A percentile compares a stretch with the other conserved stretches of the same genome.
Conservation (phyloP, 768 basidiomycete species). For the Amanita brunnescens region DNA sequence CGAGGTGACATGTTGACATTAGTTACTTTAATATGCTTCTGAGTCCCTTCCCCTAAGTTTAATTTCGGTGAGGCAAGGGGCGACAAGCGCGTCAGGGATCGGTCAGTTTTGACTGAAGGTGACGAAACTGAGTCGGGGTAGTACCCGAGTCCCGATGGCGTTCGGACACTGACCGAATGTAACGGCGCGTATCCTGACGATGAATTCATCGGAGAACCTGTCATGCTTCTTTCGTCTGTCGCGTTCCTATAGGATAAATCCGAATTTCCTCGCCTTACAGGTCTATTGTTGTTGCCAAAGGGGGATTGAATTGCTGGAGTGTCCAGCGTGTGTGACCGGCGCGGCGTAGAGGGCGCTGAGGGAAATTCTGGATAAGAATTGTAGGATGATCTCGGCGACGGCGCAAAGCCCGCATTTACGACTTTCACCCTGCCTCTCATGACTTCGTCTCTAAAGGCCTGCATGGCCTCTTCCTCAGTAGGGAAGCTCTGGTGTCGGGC, state of each 20-base stretch:
- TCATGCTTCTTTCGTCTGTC: not conserved
- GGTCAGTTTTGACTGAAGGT: constrained; percentile 5
- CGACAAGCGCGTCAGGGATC: constrained; percentile 1
- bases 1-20: not conserved
- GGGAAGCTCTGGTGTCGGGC: constrained; percentile 34
- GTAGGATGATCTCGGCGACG: constrained; percentile 3
- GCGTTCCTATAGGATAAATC: not conserved
- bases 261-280: constrained; percentile 8
- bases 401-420: not conserved
- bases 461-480: constrained; percentile 32
- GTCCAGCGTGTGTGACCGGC: not conserved
- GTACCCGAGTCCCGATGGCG: constrained; percentile 20
- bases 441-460: constrained; percentile 20
- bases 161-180: constrained; percentile 17
- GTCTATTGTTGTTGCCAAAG: not conserved
- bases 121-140: constrained; percentile 18
- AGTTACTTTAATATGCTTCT: too few relatives aligned
- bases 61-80: constrained; percentile 1
- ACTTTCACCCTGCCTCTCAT: constrained; percentile 23
- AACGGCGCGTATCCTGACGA: constrained; percentile 2
- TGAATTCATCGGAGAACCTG: constrained; percentile 9
- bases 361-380: constrained; percentile 8
- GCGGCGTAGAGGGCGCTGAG: constrained; percentile 3
- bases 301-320: not conserved
- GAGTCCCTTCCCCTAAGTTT: not conserved